These are phyloP conservation scores for Lodderomyces jiufengensis DNA, from an alignment of 1,139 yeast genomes.

Conservation along the genomic window DNA sequence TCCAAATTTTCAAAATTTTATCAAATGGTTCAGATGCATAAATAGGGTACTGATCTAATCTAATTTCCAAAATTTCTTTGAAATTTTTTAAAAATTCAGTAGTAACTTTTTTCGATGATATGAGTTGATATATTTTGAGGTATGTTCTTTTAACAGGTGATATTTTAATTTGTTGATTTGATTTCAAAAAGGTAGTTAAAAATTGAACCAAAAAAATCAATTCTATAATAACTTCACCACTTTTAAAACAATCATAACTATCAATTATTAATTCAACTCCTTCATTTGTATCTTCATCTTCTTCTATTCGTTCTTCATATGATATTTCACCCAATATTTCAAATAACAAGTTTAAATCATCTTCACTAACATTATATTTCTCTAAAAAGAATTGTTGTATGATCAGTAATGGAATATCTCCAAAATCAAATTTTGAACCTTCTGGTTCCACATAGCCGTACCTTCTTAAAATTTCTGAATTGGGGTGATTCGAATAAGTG, in stretches of 20 bases:
- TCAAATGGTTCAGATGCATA: constrained; percentile 22
- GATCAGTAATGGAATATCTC: constrained; percentile 54
- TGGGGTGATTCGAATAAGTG: constrained; percentile 88
- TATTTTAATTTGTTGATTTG: constrained; percentile 22
- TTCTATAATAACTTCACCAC: constrained; percentile 59
- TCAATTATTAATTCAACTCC: constrained; percentile 45
- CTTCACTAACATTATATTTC: constrained; percentile 18
- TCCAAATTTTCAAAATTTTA: constrained; percentile 7
- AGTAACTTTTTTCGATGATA: constrained; percentile 42
- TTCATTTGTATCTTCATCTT: constrained; percentile 41
- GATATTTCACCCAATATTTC: constrained; percentile 23
- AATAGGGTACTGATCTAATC: constrained; percentile 43
- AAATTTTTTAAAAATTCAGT: constrained; percentile 29
- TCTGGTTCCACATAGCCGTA: constrained; percentile 84
- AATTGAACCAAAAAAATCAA: constrained; percentile 51
- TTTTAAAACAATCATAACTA: constrained; percentile 57
- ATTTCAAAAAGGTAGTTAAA: constrained; percentile 36
- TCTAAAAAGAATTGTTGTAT: constrained; percentile 35
- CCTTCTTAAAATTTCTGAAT: constrained; percentile 79
- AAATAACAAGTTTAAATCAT: constrained; percentile 29
- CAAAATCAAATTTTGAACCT: constrained; percentile 79
- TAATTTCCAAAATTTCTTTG: constrained; percentile 25
- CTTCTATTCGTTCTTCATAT: constrained; percentile 19
- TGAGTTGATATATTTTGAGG: constrained; percentile 45
- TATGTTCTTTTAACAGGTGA: constrained; percentile 42